These are phyloP conservation scores for Phytophthora colocasiae DNA, from an alignment of 352 stramenopile genomes.

Conservation along the genomic window DNA sequence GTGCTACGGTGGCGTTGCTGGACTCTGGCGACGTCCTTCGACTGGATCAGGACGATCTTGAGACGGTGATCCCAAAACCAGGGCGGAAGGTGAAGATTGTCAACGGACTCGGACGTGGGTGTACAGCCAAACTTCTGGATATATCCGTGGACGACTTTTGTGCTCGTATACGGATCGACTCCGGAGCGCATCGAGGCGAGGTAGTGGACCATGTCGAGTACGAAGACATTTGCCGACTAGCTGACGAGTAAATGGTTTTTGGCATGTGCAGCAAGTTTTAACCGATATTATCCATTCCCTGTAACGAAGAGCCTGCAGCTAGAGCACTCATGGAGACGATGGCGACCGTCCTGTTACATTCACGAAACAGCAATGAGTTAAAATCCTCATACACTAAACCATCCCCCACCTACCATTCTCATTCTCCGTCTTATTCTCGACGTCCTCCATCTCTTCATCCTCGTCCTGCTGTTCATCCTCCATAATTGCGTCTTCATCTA, in stretches of 20 bases:
- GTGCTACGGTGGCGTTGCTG: slow-evolving; percentile 81
- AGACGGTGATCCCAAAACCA: slow-evolving; percentile 89
- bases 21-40: slow-evolving; percentile 84
- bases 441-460: slow-evolving; percentile 80
- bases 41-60: slow-evolving; percentile 90
- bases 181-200: slow-evolving; percentile 65
- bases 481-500: slow-evolving; percentile 75
- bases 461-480: slow-evolving; percentile 72
- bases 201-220: slow-evolving; percentile 80
- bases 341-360: slow-evolving; percentile 22
- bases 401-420: slow-evolving; percentile 18
- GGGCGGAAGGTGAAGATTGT: slow-evolving; percentile 79
- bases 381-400: slow-evolving; percentile 3
- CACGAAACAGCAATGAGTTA: slow-evolving; percentile 1
- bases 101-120: slow-evolving; percentile 68
- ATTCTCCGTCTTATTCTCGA: slow-evolving; percentile 24
- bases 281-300: slow-evolving; percentile 18
- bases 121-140: slow-evolving; percentile 68
- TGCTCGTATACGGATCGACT: slow-evolving; percentile 70
- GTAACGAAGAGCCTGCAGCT: not conserved
- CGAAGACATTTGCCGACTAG: slow-evolving; percentile 83
- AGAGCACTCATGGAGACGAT: slow-evolving; percentile 26
- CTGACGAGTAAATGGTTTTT: slow-evolving; percentile 40
- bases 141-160: slow-evolving; percentile 78
- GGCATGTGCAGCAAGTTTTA: not conserved